These are phyloP conservation scores for Tricholoma sp. DNA, from an alignment of 768 basidiomycete genomes.

Conservation along the genomic window DNA sequence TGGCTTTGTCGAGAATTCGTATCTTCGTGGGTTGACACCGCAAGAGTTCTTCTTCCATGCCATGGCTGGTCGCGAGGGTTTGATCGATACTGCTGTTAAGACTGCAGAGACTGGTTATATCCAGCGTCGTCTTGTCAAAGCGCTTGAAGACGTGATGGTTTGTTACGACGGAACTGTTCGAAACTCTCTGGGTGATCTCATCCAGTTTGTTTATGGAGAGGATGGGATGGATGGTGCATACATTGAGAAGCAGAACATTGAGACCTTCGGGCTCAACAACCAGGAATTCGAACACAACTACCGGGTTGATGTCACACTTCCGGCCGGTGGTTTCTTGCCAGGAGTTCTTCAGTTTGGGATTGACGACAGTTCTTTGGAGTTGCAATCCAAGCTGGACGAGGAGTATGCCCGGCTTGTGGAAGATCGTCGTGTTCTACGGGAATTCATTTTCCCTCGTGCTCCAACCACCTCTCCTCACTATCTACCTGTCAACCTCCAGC, in stretches of 20 bases:
- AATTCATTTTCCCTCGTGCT: conserved; percentile 76
- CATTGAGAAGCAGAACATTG: conserved; percentile 93
- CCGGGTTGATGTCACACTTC: conserved; percentile 91
- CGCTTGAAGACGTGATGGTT: conserved; percentile 95
- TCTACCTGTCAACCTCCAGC: conserved; percentile 92
- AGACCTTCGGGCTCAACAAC: conserved; percentile 80
- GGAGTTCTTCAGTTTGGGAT: conserved; percentile 84
- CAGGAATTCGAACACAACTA: conserved; percentile 86
- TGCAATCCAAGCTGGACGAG: conserved; percentile 82
- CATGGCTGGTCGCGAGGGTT: conserved; percentile 98
- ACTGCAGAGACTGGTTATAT: conserved; percentile 99
- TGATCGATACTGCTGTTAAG: conserved; percentile 99
- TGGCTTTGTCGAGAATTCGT: conserved; percentile 99
- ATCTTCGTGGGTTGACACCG: conserved; percentile 91
- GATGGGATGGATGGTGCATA: conserved; percentile 99
- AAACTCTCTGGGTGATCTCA: conserved; percentile 92
- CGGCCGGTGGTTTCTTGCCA: conserved; percentile 70
- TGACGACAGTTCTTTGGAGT: conserved; percentile 75
- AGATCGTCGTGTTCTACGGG: conserved; percentile 77
- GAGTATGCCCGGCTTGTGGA: conserved; percentile 52
- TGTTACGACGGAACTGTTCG: conserved; percentile 97
- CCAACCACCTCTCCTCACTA: conserved; percentile 73
- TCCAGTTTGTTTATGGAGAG: conserved; percentile 97
- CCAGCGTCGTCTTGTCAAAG: conserved; percentile 96
- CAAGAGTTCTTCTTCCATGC: conserved; percentile 99